A percentile compares a stretch with the other conserved stretches of the same genome.
phyloP scores from a whole-genome alignment of 2,329 filamentous ascomycete species.

The Fusarium proliferatum region DNA sequence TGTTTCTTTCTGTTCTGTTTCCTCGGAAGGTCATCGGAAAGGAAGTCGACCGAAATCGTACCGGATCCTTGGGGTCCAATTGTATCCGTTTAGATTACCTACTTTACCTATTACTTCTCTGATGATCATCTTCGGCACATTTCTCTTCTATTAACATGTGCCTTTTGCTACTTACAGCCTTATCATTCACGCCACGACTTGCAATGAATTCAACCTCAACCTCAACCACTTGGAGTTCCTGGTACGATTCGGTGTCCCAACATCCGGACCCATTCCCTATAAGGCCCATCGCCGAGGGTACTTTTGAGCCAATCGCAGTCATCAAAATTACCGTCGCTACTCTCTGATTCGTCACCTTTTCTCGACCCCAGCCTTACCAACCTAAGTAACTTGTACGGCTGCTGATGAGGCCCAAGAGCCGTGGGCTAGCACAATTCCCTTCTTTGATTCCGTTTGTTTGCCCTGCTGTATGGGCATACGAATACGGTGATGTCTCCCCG shows the following conservation, averaged over 20 bases:
- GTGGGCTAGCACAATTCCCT: constrained; percentile 3
- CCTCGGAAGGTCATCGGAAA: constrained; percentile 25
- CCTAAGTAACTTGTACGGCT: constrained; percentile 20
- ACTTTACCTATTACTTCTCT: background rate
- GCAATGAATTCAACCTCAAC: constrained; percentile 1
- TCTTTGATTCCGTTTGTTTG: constrained; percentile 17
- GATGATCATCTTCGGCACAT: background rate
- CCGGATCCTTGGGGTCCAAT: background rate
- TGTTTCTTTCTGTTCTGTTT: constrained; percentile 8
- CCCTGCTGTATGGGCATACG: constrained; percentile 30
- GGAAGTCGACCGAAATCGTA: background rate
- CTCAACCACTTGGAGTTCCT: constrained; percentile 14
- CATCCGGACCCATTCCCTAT: constrained; percentile 39
- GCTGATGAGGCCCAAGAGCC: constrained; percentile 8
- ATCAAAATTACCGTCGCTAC: constrained; percentile 45
- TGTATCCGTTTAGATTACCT: background rate
- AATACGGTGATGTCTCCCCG: constrained; percentile 35
- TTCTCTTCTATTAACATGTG: background rate
- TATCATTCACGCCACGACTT: constrained; percentile 22
- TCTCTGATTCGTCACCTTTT: constrained; percentile 41
- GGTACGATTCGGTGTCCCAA: constrained; percentile 43
- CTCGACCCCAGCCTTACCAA: constrained; percentile 17
- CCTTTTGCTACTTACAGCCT: background rate
- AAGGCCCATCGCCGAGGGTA: background rate
- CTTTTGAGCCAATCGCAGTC: constrained; percentile 42